Base-by-base conservation (phyloP, 192 early-diverging fungal genomes). In the Gaertneriomyces sp. region DNA sequence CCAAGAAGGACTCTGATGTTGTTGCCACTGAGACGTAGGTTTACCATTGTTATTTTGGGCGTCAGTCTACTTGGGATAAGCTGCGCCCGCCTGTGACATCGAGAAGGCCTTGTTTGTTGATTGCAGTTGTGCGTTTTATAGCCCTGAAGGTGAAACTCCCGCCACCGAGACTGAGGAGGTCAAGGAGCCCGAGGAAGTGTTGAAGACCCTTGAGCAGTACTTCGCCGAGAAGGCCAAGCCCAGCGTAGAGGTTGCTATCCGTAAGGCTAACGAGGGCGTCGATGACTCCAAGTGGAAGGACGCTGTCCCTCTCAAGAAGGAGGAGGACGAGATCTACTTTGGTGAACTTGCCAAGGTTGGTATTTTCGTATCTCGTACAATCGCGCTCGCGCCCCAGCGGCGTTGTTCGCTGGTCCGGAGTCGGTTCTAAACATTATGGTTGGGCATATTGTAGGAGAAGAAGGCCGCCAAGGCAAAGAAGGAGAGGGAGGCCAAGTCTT, bases 151-250 rank as follows among this genome's bases (percentile, higher is more conserved):
- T 53, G 25, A 25, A 51, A 53, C 58, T 41, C 45, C 40, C 20
- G 66, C 55, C 58, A 49, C 52, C 47, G 78, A 65, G 42, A 68
- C 41, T 25, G 60, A 64, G 19, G 74, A 78, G 51, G 77, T 72
- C 58, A 69, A 63, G 51, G 69, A 74, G 57, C 85, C 85, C 49
- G 95, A 95, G 74, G 91, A 89, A 55, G 73, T 74, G 12, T 81
- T 88, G 74, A 91, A 91, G 83, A 91, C 93, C 64, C 82, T 93
- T 58, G 91, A 94, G 42, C 88, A 98, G 61, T 98, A 88, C 82
- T 70, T 89, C 43, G 87, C 89, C 45, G 89, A 89, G 71, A 80
- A 80, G 78, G 47, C 51, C 63, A 90, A 88, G 76, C 67, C 73
- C 53, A 53, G 82, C 20, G 76, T 85, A 55, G 78, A 85, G 42